Conservation (phyloP, 1,139 yeast species). For the Taiozyma sp. region DNA sequence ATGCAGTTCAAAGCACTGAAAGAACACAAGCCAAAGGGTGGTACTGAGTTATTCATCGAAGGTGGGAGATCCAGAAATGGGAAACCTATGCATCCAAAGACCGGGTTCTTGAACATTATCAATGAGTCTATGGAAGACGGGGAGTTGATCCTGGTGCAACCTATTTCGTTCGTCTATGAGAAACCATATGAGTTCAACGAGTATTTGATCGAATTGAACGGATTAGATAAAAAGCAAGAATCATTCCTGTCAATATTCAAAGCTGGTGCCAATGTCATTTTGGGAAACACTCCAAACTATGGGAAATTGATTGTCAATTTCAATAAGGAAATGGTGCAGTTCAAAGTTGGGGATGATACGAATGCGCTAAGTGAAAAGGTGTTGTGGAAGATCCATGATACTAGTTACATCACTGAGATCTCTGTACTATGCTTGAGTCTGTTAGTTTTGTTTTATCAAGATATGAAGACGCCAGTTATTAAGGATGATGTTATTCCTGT, state of each 20-base stretch:
- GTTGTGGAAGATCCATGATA: slow-evolving; percentile 12
- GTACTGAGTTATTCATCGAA: slow-evolving; percentile 18
- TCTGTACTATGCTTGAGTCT: slow-evolving; percentile 15
- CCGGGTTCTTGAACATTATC: slow-evolving; percentile 17
- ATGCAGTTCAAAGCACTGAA: slow-evolving; percentile 5
- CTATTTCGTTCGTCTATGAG: slow-evolving; percentile 18
- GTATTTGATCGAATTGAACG: slow-evolving; percentile 18
- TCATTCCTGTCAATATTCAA: slow-evolving; percentile 13
- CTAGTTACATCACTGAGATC: slow-evolving; percentile 14
- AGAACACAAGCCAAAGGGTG: slow-evolving; percentile 2
- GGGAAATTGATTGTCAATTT: slow-evolving; percentile 19
- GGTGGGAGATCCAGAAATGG: slow-evolving; percentile 23
- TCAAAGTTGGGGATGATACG: slow-evolving; percentile 4
- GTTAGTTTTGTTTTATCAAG: slow-evolving; percentile 11
- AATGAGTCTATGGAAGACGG: slow-evolving; percentile 9
- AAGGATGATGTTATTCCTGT: slow-evolving; percentile 5
- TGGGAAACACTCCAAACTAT: slow-evolving; percentile 11
- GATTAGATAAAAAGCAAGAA: slow-evolving; percentile 20
- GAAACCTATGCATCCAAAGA: slow-evolving; percentile 18
- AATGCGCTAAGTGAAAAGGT: slow-evolving; percentile 8
- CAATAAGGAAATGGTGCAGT: slow-evolving; percentile 7
- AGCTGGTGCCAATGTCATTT: slow-evolving; percentile 8
- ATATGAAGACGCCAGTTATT: slow-evolving; percentile 3
- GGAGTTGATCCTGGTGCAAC: slow-evolving; percentile 9
- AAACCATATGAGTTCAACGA: slow-evolving; percentile 22